These are phyloP conservation scores for Metschnikowia corniflorae DNA, from an alignment of 805 yeast genomes.

Conservation along the genomic window DNA sequence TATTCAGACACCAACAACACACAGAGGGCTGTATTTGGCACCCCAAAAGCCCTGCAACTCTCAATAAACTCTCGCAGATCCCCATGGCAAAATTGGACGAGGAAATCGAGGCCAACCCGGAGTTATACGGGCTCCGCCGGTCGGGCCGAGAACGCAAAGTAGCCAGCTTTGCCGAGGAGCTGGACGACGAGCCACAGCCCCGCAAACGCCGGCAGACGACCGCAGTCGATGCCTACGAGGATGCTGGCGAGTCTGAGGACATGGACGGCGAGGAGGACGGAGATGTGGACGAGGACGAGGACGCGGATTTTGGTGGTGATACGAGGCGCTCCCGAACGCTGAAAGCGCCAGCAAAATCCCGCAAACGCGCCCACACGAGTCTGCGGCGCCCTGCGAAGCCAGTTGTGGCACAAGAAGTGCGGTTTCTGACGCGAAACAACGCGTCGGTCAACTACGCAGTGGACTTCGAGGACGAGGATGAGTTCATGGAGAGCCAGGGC, in stretches of 20 bases:
- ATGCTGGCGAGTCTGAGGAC: conserved; percentile 13
- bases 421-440: conserved; percentile 74
- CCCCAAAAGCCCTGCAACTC: no score
- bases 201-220: conserved; percentile 13
- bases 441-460: conserved; percentile 72
- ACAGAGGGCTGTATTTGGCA: no score
- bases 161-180: conserved; percentile 31
- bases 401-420: conserved; percentile 43
- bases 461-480: conserved; percentile 61
- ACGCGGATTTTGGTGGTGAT: conserved; percentile 15
- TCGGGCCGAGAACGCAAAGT: conserved; percentile 59
- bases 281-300: no score
- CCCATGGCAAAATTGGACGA: conserved; percentile 17
- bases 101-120: conserved; percentile 51
- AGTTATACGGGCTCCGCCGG: conserved; percentile 77
- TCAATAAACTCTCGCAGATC: no score
- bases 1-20: no score
- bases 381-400: neutral
- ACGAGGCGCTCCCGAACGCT: conserved; percentile 7
- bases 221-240: conserved; percentile 16
- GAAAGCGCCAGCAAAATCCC: conserved; percentile 11
- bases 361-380: conserved; percentile 5
- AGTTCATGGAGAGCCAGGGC: conserved; percentile 44
- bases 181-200: conserved; percentile 28
- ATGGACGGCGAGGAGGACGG: conserved; percentile 18